Evolutionary conservation across 1,284 basidiomycete genomes (phyloP), one percentile per base, ranked within the genome.

Genomic region (Irpex sp.): DNA sequence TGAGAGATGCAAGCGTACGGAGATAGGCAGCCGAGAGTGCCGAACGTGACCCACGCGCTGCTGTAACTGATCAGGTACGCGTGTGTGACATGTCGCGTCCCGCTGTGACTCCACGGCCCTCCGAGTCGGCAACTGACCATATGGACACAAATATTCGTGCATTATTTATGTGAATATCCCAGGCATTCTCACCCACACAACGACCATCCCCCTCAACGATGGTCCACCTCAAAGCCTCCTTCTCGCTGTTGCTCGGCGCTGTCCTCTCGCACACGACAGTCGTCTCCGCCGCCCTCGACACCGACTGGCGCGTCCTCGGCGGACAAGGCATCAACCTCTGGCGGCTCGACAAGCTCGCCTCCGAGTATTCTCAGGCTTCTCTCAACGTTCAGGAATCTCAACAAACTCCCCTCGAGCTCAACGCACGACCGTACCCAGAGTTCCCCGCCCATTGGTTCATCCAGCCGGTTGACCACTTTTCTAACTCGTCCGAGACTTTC

Each of bases 381-480:
- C 64, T 56, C 26, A 51, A 61, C 9, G 62, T 58, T 50, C 63
- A 66, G 37, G 39, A 17, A 51, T 57, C 67, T 15, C 53, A 61
- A 58, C 64, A 59, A 36, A 33, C 43, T 46, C 19, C 26, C 9
- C 57, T 56, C 4, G 26, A 26, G 26, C 26, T 26, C 21, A 37
- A 36, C 33, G 49, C 62, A 19, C 64, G 62, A 31, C 62, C 63
- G 8, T 53, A 66, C 46, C 61, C 71, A 43, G 79, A 81, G 58
- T 90, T 90, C 70, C 76, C 78, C 7, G 79, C 79, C 2, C 82
- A 83, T 59, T 94, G 88, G 80, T 93, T 96, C 75, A 78, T 82
- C 61, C 95, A 97, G 72, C 93, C 92, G 0, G 76, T 96, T 58
- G 93, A 96, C 72, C 95, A 98, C 71, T 88, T 89, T 66, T 78